Percentiles rank a stretch among this genome's conserved stretches.
Conservation (phyloP, 805 yeast genomes). For the Blastobotrys muscicola region DNA sequence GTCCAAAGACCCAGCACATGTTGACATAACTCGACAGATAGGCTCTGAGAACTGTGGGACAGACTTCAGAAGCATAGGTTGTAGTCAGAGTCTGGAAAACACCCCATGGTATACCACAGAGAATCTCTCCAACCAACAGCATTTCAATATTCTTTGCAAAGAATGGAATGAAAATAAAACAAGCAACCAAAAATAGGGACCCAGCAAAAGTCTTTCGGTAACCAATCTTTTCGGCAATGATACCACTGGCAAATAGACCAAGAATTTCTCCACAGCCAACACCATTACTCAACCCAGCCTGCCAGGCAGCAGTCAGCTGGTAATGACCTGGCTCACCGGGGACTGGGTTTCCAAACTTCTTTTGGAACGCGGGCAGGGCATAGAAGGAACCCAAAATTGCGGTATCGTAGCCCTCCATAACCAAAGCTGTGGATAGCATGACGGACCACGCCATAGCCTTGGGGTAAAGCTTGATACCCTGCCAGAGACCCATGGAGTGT, state of each 20-base stretch:
- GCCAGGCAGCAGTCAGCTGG: constrained; percentile 18
- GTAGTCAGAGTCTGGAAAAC: constrained; percentile 42
- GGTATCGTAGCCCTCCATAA: constrained; percentile 43
- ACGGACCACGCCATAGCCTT: constrained; percentile 31
- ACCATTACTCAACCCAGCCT: constrained; percentile 17
- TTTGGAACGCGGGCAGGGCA: constrained; percentile 36
- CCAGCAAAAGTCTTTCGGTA: constrained; percentile 34
- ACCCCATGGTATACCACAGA: constrained; percentile 41
- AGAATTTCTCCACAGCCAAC: constrained; percentile 33
- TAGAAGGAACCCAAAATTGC: constrained; percentile 33
- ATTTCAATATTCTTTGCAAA: constrained; percentile 33
- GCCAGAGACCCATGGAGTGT: constrained; percentile 20
- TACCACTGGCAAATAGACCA: constrained; percentile 39
- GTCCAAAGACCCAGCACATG: constrained; percentile 50
- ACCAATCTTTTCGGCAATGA: constrained; percentile 36
- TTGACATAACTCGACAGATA: constrained; percentile 43
- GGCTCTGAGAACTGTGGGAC: constrained; percentile 40
- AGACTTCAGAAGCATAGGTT: constrained; percentile 45
- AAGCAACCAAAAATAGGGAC: constrained; percentile 22
- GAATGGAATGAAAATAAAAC: constrained; percentile 21
- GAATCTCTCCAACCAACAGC: constrained; percentile 30
- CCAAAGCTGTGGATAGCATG: constrained; percentile 33
- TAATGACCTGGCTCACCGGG: constrained; percentile 1
- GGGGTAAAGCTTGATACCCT: constrained; percentile 34
- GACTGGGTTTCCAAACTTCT: constrained; percentile 30